Evolutionary conservation across 2,329 filamentous ascomycete genomes (phyloP).

Genomic region (Fusarium sp.): DNA sequence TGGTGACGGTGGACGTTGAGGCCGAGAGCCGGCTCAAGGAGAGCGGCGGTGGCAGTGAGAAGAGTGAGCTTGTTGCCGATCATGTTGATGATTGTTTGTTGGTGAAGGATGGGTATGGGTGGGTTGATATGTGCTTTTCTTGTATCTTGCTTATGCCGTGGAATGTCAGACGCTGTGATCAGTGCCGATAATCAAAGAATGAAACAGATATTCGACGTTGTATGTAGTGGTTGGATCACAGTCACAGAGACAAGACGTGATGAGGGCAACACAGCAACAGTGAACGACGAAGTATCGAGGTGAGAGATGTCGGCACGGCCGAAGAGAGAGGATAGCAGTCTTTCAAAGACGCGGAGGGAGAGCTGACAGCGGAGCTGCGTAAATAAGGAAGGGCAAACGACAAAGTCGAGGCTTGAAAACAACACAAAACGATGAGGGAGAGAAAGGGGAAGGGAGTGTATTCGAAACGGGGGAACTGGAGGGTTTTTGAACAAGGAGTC

Average conservation of each 20-base stretch:
- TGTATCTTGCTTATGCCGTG: slow-evolving; percentile 15
- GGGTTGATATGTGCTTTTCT: slow-evolving; percentile 17
- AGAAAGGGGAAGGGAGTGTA: slow-evolving; percentile 23
- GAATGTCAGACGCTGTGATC: slow-evolving; percentile 18
- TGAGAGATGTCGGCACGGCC: slow-evolving; percentile 50
- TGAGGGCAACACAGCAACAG: slow-evolving; percentile 27
- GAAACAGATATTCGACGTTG: slow-evolving; percentile 24
- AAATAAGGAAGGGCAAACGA: slow-evolving; percentile 45
- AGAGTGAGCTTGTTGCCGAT: slow-evolving; percentile 56
- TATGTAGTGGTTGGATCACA: slow-evolving; percentile 28
- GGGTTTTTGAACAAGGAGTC: slow-evolving; percentile 40
- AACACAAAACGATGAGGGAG: slow-evolving; percentile 39
- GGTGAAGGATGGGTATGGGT: not conserved
- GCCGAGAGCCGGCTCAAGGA: slow-evolving; percentile 58
- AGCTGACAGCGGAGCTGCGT: slow-evolving; percentile 49
- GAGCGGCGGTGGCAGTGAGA: slow-evolving; percentile 57
- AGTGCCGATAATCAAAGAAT: slow-evolving; percentile 26
- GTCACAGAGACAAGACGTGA: slow-evolving; percentile 23
- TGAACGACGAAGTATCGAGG: slow-evolving; percentile 29
- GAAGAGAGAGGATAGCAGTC: slow-evolving; percentile 54
- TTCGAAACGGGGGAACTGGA: slow-evolving; percentile 33
- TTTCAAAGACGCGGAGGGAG: slow-evolving; percentile 65
- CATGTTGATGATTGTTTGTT: slow-evolving; percentile 51
- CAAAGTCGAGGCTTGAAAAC: slow-evolving; percentile 42
- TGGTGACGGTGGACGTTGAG: slow-evolving; percentile 54